Percentiles rank a stretch among this genome's conserved stretches.
Conservation (phyloP, 169 alveolate genomes). For the Cyclospora cayetanensis region DNA sequence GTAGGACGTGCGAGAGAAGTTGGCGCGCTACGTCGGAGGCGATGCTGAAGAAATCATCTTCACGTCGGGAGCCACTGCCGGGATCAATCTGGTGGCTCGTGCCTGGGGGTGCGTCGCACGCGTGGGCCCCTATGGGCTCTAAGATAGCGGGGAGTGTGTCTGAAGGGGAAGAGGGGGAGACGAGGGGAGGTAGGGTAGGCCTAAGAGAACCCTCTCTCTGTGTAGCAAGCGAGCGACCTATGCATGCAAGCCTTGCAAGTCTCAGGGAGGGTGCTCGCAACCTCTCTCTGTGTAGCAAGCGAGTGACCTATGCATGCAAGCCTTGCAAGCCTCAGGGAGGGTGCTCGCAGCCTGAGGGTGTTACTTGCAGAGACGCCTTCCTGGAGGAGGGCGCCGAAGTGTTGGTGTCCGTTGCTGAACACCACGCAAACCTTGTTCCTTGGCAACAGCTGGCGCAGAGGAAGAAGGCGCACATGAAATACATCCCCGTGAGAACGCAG, state of each 20-base stretch:
- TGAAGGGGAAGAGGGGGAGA: neutral
- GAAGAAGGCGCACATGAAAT: constrained; percentile 67
- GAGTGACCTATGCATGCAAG: neutral
- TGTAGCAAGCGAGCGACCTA: neutral
- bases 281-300: neutral
- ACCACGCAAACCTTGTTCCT: constrained; percentile 77
- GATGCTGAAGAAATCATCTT: constrained; percentile 73
- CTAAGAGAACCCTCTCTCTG: neutral
- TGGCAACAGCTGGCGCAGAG: constrained; percentile 76
- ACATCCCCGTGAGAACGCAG: neutral
- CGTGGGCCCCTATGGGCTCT: no score
- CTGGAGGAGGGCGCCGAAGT: constrained; percentile 38
- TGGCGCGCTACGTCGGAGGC: constrained; percentile 69
- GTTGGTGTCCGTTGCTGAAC: constrained; percentile 69
- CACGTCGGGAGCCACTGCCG: constrained; percentile 79
- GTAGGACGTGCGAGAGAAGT: constrained; percentile 65
- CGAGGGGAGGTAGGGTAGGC: neutral
- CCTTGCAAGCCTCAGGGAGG: neutral
- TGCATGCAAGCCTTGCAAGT: neutral
- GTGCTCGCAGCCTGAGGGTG: neutral
- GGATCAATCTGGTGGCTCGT: constrained; percentile 75
- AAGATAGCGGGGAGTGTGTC: neutral
- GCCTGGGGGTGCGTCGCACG: constrained; percentile 76
- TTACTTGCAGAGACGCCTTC: constrained; percentile 14
- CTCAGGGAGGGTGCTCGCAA: neutral